Percentiles rank a stretch among this genome's conserved stretches.
These are phyloP conservation scores for Staphylotrichum tortipilum DNA, from an alignment of 495 filamentous ascomycete genomes.

Conservation along the genomic window DNA sequence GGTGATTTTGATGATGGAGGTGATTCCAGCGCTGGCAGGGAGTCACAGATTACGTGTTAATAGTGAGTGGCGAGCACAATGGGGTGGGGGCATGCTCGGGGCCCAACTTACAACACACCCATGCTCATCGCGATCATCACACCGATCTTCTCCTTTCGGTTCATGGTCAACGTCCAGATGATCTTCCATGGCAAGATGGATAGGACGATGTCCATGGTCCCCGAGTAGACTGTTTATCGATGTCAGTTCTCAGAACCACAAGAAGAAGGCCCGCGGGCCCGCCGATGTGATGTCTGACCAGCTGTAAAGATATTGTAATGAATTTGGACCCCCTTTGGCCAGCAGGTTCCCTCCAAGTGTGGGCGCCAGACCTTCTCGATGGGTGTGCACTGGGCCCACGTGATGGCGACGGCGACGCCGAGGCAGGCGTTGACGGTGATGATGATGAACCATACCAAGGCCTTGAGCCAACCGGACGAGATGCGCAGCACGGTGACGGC, in stretches of 20 bases:
- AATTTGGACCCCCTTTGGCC: constrained; percentile 22
- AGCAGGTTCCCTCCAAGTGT: constrained; percentile 24
- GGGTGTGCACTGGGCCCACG: constrained; percentile 28
- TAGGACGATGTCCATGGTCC: constrained; percentile 27
- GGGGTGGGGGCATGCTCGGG: neutral
- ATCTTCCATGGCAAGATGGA: constrained; percentile 31
- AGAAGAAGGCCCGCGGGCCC: no score
- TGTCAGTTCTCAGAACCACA: neutral
- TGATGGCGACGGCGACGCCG: constrained; percentile 23
- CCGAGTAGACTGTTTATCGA: constrained; percentile 29
- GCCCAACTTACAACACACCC: constrained; percentile 25
- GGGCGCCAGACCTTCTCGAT: constrained; percentile 25
- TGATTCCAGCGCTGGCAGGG: neutral
- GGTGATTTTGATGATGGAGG: constrained; percentile 19
- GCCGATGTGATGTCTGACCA: constrained; percentile 8
- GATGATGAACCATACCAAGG: constrained; percentile 17
- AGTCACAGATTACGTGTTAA: no score
- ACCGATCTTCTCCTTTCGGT: constrained; percentile 27
- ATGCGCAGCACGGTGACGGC: constrained; percentile 25
- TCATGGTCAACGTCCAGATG: constrained; percentile 30
- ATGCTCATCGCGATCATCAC: constrained; percentile 33
- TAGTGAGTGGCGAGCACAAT: neutral
- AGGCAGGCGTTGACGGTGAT: constrained; percentile 27
- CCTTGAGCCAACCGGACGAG: constrained; percentile 22
- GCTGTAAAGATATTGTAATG: constrained; percentile 29